phyloP scores from a whole-genome alignment of 2,329 filamentous ascomycete genomes.

The Phoma sp. region DNA sequence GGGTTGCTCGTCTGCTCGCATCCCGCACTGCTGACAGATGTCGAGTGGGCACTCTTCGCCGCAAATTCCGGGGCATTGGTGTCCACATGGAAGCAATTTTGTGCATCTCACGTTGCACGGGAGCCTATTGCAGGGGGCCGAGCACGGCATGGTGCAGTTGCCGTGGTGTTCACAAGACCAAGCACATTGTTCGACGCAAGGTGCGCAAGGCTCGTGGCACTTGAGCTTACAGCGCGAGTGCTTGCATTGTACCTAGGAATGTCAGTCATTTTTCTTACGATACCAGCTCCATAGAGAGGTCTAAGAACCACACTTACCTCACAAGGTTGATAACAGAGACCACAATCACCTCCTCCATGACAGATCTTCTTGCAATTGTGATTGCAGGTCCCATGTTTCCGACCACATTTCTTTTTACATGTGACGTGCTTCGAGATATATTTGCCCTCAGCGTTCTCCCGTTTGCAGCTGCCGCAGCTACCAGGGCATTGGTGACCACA shows the following conservation, averaged over 20 bases:
- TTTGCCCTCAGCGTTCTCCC: constrained; percentile 32
- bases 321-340: constrained; percentile 28
- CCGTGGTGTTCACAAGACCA: constrained; percentile 46
- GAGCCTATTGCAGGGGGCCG: constrained; percentile 39
- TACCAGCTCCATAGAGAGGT: not conserved
- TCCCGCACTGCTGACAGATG: constrained; percentile 33
- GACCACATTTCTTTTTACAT: constrained; percentile 35
- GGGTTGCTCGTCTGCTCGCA: constrained; percentile 24
- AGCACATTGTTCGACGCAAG: constrained; percentile 43
- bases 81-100: constrained; percentile 34
- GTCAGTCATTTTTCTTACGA: not conserved
- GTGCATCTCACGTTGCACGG: constrained; percentile 41
- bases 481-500: constrained; percentile 67
- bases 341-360: constrained; percentile 37
- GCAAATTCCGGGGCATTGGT: constrained; percentile 43
- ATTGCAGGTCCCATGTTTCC: constrained; percentile 37
- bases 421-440: constrained; percentile 11
- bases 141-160: constrained; percentile 45
- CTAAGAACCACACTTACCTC: constrained; percentile 18
- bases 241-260: constrained; percentile 32
- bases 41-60: constrained; percentile 35
- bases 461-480: constrained; percentile 59
- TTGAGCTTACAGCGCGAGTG: constrained; percentile 32
- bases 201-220: constrained; percentile 43
- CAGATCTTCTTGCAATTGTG: constrained; percentile 36